Base-by-base conservation (phyloP, 2,329 filamentous ascomycete genomes). In the Periconia sp. region DNA sequence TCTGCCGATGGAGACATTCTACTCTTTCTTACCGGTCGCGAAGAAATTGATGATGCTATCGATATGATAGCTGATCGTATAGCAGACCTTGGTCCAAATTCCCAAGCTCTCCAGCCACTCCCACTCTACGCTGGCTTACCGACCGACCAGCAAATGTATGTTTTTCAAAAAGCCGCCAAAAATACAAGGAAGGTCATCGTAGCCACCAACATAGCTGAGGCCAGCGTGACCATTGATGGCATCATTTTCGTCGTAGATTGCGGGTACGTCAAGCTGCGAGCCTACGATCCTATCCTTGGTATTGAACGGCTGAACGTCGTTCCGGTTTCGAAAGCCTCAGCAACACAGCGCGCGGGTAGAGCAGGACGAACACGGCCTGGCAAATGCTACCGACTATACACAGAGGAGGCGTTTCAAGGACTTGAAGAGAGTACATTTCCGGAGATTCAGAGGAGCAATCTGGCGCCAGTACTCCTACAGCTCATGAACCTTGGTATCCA, bases 401-500 rank as follows among this genome's bases (percentile, higher is more conserved):
- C 91, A 0, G 89, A 96, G 71, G 73, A 83, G 15, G 78, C 80
- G 2, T 95, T 85, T 63, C 73, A 81, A 24, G 66, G 70, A 3
- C 76, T 99, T 4, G 78, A 84, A 1, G 85, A 88, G 46, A 79
- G 84, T 19, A 95, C 89, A 8, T 77, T 89, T 2, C 94, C 94
- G 0, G 94, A 99, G 68, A 91, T 97, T 22, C 92, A 96, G 63
- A 83, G 94, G 36, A 92, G 89, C 1, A 95, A 97, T 61, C 79
- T 99, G 16, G 91, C 92, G 0, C 89, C 91, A 0, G 85, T 91
- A 2, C 82, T 97, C 26, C 78, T 99, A 30, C 92, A 97, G 61
- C 83, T 99, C 26, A 96, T 97, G 71, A 92, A 94, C 1, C 78
- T 99, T 1, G 94, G 94, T 0, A 95, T 97, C 54, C 92, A 96